Evolutionary conservation across 805 yeast genomes (phyloP).

Genomic region (Saccharomyces eubayanus): DNA sequence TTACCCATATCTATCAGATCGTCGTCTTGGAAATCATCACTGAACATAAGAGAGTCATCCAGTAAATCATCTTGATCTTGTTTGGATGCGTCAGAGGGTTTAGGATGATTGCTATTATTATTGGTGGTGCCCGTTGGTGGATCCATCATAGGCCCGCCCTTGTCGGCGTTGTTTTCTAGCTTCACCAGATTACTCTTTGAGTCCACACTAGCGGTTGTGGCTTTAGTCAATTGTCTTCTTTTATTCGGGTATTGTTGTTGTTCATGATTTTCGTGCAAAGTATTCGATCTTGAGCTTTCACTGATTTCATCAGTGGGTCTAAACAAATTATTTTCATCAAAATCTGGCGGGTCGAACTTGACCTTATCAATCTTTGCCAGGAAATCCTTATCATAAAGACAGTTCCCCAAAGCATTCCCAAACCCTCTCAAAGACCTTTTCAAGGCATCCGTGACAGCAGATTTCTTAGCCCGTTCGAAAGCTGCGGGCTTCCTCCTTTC

Average conservation of each 20-base stretch:
- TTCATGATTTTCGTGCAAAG: conserved; percentile 12
- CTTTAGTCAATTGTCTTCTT: conserved; percentile 18
- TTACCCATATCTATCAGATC: conserved; percentile 32
- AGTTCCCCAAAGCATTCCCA: conserved; percentile 77
- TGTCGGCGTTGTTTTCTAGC: background rate
- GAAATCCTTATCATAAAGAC: conserved; percentile 71
- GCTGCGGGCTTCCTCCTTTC: conserved; percentile 66
- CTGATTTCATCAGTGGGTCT: conserved; percentile 31
- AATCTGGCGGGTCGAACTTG: conserved; percentile 38
- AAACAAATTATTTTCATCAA: conserved; percentile 36
- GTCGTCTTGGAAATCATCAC: conserved; percentile 39
- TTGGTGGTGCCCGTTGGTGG: conserved; percentile 9
- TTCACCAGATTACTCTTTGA: background rate
- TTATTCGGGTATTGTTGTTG: conserved; percentile 11
- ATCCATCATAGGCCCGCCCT: background rate
- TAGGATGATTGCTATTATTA: background rate
- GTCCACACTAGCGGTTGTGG: conserved; percentile 3
- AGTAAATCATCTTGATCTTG: conserved; percentile 29
- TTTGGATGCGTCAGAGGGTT: background rate
- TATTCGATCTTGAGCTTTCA: conserved; percentile 25
- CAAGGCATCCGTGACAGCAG: conserved; percentile 76
- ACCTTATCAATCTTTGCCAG: conserved; percentile 38
- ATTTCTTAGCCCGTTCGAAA: conserved; percentile 76
- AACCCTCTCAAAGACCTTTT: conserved; percentile 72
- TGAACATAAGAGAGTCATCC: conserved; percentile 48